A percentile compares a stretch with the other conserved stretches of the same genome.
Conservation (phyloP, 2,329 filamentous ascomycete species). For the Fusarium sp. region DNA sequence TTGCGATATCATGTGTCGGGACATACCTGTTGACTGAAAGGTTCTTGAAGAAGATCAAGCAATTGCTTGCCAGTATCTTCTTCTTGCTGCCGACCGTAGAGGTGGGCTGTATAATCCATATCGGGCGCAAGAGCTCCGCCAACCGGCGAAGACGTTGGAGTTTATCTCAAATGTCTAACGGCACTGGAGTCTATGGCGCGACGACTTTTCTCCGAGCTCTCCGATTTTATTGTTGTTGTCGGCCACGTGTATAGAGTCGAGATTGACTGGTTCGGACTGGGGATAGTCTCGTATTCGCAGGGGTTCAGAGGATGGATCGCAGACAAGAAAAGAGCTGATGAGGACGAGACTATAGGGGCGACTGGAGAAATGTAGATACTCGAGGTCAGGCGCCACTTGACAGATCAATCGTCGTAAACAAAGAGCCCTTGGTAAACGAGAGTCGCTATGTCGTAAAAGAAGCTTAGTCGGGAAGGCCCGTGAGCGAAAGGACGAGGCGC, state of each 20-base stretch:
- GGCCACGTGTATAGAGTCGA: slow-evolving; percentile 4
- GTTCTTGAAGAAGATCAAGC: slow-evolving; percentile 60
- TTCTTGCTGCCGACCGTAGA: slow-evolving; percentile 20
- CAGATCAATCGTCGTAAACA: slow-evolving; percentile 7
- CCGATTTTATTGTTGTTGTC: background rate
- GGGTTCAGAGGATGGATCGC: slow-evolving; percentile 1
- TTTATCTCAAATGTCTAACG: slow-evolving; percentile 5
- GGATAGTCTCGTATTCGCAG: slow-evolving; percentile 31
- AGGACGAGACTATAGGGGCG: slow-evolving; percentile 2
- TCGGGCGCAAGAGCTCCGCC: slow-evolving; percentile 38
- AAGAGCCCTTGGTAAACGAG: slow-evolving; percentile 27
- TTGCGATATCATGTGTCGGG: background rate
- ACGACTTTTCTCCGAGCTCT: background rate
- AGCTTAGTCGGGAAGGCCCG: slow-evolving; percentile 8
- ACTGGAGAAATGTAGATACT: background rate
- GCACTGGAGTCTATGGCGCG: background rate
- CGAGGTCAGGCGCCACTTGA: slow-evolving; percentile 16
- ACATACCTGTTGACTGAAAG: slow-evolving; percentile 59
- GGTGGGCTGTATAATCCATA: slow-evolving; percentile 36
- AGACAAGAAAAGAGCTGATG: slow-evolving; percentile 9
- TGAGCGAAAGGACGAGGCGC: slow-evolving; percentile 28
- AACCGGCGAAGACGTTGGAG: slow-evolving; percentile 34
- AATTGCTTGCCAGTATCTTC: slow-evolving; percentile 55
- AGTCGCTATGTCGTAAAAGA: slow-evolving; percentile 20
- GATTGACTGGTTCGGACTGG: background rate